Conservation (phyloP, 1,139 yeast species). For the Geotrichum citri-aurantii region DNA sequence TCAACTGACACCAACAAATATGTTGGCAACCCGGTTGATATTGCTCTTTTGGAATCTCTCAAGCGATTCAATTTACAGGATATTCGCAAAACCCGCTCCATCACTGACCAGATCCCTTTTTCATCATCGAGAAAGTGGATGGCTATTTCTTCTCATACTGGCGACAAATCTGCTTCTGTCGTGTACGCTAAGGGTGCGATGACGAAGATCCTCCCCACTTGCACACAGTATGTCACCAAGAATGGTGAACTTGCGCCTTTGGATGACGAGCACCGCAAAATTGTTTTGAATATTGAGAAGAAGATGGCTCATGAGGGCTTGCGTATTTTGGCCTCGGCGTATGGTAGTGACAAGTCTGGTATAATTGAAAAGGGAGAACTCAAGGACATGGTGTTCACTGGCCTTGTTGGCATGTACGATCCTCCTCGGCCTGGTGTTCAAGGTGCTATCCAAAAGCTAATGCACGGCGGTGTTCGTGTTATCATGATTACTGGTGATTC, state of each 20-base stretch:
- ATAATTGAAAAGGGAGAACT: constrained; percentile 38
- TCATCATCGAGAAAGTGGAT: constrained; percentile 79
- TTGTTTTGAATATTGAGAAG: constrained; percentile 52
- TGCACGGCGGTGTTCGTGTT: constrained; percentile 91
- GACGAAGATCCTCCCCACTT: constrained; percentile 63
- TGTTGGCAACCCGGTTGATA: constrained; percentile 91
- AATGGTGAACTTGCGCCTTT: constrained; percentile 47
- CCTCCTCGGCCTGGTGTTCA: constrained; percentile 89
- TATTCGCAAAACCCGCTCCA: constrained; percentile 51
- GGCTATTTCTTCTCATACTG: constrained; percentile 69
- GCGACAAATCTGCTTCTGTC: constrained; percentile 50
- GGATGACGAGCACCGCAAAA: constrained; percentile 44
- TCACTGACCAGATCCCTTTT: constrained; percentile 75
- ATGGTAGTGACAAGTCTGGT: constrained; percentile 38
- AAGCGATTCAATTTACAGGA: constrained; percentile 69
- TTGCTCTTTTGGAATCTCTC: constrained; percentile 75
- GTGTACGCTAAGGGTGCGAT: constrained; percentile 84
- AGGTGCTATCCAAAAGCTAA: constrained; percentile 60
- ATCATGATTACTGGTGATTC: constrained; percentile 98
- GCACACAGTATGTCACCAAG: constrained; percentile 53
- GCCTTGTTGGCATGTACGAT: constrained; percentile 90
- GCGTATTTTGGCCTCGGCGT: constrained; percentile 79
- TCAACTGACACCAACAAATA: constrained; percentile 64
- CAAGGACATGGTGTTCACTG: constrained; percentile 63
- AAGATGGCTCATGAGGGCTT: constrained; percentile 75